A percentile compares a stretch with the other conserved stretches of the same genome.
phyloP scores from a whole-genome alignment of 257 asterid species.

The Leptodermis oblonga region DNA sequence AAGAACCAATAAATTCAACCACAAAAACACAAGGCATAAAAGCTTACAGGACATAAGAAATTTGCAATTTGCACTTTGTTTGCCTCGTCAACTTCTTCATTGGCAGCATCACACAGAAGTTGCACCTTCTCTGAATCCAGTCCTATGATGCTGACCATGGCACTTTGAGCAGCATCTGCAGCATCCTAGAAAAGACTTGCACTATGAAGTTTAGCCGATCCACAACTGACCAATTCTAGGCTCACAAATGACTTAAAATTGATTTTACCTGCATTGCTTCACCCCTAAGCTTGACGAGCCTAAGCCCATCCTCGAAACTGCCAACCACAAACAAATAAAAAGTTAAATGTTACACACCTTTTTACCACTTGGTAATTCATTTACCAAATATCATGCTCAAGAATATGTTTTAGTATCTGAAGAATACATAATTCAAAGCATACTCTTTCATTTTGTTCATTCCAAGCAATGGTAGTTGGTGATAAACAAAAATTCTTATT shows the following conservation, averaged over 20 bases:
- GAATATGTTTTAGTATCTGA: neutral
- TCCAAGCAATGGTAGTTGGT: neutral
- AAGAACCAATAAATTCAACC: neutral
- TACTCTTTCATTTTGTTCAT: neutral
- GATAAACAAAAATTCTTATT: neutral
- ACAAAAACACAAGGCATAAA: neutral
- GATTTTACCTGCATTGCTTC: conserved; percentile 91
- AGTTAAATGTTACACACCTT: neutral
- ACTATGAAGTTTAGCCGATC: conserved; percentile 8
- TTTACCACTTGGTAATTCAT: neutral
- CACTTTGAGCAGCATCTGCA: conserved; percentile 91
- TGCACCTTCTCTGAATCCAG: conserved; percentile 93
- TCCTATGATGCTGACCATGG: conserved; percentile 96
- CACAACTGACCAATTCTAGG: neutral
- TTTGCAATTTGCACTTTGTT: conserved; percentile 93
- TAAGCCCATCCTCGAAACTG: conserved; percentile 97
- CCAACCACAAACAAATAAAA: conserved; percentile 21
- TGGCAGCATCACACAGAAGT: conserved; percentile 93
- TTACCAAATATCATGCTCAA: neutral
- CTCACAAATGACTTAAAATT: neutral
- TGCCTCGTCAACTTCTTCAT: conserved; percentile 88
- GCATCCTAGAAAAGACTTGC: conserved; percentile 56
- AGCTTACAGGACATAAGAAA: conserved; percentile 86
- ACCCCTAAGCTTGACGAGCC: conserved; percentile 83
- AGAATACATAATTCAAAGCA: neutral